These are phyloP conservation scores for Citeromyces hawaiiensis DNA, from an alignment of 1,139 yeast genomes.

Conservation along the genomic window DNA sequence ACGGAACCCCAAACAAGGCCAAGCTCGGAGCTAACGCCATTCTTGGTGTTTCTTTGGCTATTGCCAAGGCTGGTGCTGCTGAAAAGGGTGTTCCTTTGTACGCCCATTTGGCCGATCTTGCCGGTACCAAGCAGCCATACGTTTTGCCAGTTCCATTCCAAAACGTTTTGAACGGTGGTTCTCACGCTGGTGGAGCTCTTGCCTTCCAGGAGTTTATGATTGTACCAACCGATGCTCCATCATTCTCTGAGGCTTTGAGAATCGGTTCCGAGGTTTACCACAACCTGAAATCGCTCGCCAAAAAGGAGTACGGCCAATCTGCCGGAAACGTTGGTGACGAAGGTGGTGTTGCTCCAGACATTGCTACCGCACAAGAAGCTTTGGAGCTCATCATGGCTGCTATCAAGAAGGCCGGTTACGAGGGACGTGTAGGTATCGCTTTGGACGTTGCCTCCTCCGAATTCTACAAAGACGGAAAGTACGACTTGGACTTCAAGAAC, in stretches of 20 bases:
- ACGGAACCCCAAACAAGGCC: conserved; percentile 80
- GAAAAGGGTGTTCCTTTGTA: conserved; percentile 72
- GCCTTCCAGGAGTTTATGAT: conserved; percentile 96
- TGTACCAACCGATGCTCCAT: conserved; percentile 71
- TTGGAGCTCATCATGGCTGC: conserved; percentile 73
- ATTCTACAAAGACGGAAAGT: conserved; percentile 82
- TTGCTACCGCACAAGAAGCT: conserved; percentile 80
- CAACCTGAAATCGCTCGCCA: conserved; percentile 72
- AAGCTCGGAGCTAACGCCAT: conserved; percentile 87
- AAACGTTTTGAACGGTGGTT: conserved; percentile 91
- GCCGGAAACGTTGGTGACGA: conserved; percentile 97
- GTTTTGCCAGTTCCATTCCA: conserved; percentile 86
- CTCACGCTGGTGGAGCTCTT: conserved; percentile 93
- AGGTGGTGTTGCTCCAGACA: conserved; percentile 96
- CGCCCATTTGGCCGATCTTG: conserved; percentile 60
- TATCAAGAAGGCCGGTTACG: conserved; percentile 79
- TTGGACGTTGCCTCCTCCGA: conserved; percentile 88
- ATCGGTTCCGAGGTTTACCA: conserved; percentile 90
- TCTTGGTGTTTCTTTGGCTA: conserved; percentile 81
- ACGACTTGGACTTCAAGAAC: conserved; percentile 90
- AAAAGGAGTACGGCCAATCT: conserved; percentile 79
- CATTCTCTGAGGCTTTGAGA: conserved; percentile 81
- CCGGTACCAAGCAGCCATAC: conserved; percentile 49
- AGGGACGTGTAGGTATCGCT: conserved; percentile 73
- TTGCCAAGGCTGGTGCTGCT: conserved; percentile 83